Conservation (phyloP, 331 rosid species). For the Saraca asoca region DNA sequence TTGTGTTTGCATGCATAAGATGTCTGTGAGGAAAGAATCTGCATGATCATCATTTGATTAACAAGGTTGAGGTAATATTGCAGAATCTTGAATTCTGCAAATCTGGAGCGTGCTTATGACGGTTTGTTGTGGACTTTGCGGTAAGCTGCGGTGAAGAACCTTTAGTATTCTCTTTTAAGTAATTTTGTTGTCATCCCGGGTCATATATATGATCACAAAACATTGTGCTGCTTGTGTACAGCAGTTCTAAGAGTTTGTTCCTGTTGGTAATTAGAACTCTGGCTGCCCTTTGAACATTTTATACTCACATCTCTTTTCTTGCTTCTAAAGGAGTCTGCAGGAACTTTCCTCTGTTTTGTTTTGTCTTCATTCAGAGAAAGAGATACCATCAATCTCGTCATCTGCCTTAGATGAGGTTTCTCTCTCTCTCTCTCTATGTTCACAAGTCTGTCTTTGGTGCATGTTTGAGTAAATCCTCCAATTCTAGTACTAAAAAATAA, state of each 20-base stretch:
- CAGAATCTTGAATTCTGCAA: slow-evolving; percentile 89
- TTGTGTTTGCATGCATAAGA: slow-evolving; percentile 24
- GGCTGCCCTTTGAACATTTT: slow-evolving; percentile 21
- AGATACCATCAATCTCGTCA: slow-evolving; percentile 43
- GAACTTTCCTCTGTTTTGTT: slow-evolving; percentile 73
- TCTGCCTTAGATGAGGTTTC: slow-evolving; percentile 57
- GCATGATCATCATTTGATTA: slow-evolving; percentile 24
- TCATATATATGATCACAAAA: slow-evolving; percentile 22
- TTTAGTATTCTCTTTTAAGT: slow-evolving; percentile 28
- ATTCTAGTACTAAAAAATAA: slow-evolving; percentile 10
- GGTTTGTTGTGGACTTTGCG: slow-evolving; percentile 89
- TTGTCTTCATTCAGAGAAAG: slow-evolving; percentile 50
- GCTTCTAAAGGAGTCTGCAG: slow-evolving; percentile 76
- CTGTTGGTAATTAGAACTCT: slow-evolving; percentile 1
- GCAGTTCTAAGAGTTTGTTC: slow-evolving; percentile 20
- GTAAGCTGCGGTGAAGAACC: slow-evolving; percentile 47
- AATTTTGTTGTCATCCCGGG: slow-evolving; percentile 28
- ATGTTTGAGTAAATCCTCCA: slow-evolving; percentile 17
- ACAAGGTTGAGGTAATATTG: slow-evolving; percentile 41
- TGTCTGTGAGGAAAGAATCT: slow-evolving; percentile 21
- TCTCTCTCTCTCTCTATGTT: slow-evolving; percentile 27
- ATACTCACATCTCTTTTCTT: slow-evolving; percentile 43
- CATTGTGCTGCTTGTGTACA: slow-evolving; percentile 22
- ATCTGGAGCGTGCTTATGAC: slow-evolving; percentile 74
- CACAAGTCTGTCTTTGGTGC: slow-evolving; percentile 17